Base-by-base conservation (phyloP, 2,329 filamentous ascomycete genomes). In the Acephala macrosclerotiorum region DNA sequence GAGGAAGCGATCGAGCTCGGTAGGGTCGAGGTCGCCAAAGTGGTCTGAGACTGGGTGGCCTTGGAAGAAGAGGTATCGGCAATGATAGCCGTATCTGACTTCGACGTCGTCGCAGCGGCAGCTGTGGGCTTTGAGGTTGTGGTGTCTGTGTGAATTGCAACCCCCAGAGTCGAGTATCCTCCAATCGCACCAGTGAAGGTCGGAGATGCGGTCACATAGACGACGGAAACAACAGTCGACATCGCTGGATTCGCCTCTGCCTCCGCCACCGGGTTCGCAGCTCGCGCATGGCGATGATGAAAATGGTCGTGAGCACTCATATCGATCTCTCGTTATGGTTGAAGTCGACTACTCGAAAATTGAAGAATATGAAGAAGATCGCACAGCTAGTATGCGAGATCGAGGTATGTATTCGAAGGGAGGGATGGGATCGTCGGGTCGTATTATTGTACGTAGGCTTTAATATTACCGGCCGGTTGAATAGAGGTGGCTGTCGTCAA, bases 101-200 rank as follows among this genome's bases (percentile, higher is more conserved):
- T 25, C 20, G 47, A 57, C 14, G 57, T 12, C 36, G 25, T 56
- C 9, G 49, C 33, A 11, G 57, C 33, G 9, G 57, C 38, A 9
- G 58, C n/a, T 6, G 63, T 64, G 18, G 64, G 38, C 5, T 66
- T 16, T 9, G 61, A n/a, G 25, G 45, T 42, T 12, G 22, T 61
- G 9, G 64, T 53, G 16, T 33, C n/a, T 16, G 51, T 60, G 42
- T 60, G 49, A 22, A 60, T 33, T 36, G 66, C 60, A 38, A 61
- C 63, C 47, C 68, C 74, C 45, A 74, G 64, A 22, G 84, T 85
- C 16, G 77, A 77, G 71, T 81, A 84, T 66, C 82, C 82, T 63
- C 77, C 83, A 66, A 85, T 77, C 1, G 79, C 78, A 29, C 83
- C 85, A 18, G 78, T 76, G 69, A 86, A 88, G 45, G 85, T 87